Evolutionary conservation across 257 asterid genomes (phyloP), one percentile per base, ranked within the genome.

Genomic region (Leonotis leonurus): DNA sequence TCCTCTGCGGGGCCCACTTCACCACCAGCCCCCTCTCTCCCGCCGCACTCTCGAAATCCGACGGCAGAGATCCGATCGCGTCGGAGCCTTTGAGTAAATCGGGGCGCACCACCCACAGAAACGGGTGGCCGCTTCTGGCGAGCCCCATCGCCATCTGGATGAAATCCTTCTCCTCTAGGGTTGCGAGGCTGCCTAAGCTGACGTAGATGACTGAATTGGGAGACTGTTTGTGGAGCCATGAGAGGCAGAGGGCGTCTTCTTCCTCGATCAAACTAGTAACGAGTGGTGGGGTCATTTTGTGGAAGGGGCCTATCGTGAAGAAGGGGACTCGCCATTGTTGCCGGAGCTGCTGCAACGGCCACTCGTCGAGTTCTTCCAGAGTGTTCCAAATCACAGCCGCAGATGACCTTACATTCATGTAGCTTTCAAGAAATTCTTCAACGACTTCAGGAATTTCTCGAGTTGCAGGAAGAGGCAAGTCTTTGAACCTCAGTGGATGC

Each of bases 271-370:
- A 36, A 52, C 83, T 79, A 0, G 81, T 75, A 0, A 71, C 36
- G 16, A 74, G 43, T 8, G 62, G 10, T 12, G 73, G 73, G 3
- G 70, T 62, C 54, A 63, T 29, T 65, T 81, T 87, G 72, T 84
- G 90, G 11, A 87, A 32, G 10, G 94, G 88, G 20, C 95, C 94
- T 10, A 84, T 56, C 1, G 82, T 10, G 73, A 85, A 82, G 65
- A 73, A 70, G 0, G 85, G 90, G 35, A 82, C 79, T n/a, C 37
- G 56, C 70, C 44, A 63, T 0, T 60, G 70, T 1, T 71, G 74
- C 11, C 71, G 77, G 35, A 79, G 71, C 27, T 57, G 58, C 17
- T 65, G 50, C 1, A 80, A 39, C 4, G 68, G 30, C 14, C 54
- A 29, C n/a, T 56, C 56, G 7, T 81, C 87, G 10, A 79, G 75